phyloP scores from a whole-genome alignment of 2,329 filamentous ascomycete genomes.

The Diaporthe sp. region DNA sequence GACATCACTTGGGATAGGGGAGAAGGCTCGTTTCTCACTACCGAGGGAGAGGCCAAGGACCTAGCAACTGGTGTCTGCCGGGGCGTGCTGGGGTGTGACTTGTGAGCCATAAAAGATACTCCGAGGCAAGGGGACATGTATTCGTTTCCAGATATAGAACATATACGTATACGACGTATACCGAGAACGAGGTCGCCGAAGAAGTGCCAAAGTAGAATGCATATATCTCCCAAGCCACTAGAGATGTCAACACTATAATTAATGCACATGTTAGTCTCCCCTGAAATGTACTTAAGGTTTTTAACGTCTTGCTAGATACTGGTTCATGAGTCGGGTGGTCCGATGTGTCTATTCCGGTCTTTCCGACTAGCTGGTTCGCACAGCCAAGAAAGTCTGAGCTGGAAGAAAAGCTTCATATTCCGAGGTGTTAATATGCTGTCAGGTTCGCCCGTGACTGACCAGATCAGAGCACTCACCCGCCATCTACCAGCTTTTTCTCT shows the following conservation, averaged over 20 bases:
- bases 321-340: not conserved
- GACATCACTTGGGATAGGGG: constrained; percentile 17
- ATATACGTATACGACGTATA: not conserved
- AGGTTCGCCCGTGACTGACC: not conserved
- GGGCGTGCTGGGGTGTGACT: constrained; percentile 8
- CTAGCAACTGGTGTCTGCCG: not conserved
- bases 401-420: not conserved
- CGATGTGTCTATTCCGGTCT: not conserved
- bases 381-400: not conserved
- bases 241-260: not conserved
- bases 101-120: not conserved
- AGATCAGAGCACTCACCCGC: not conserved
- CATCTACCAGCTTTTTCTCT: not conserved
- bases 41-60: not conserved
- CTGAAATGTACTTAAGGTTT: not conserved
- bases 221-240: constrained; percentile 3
- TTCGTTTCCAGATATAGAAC: not conserved
- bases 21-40: constrained; percentile 14
- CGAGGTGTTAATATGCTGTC: not conserved
- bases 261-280: not conserved
- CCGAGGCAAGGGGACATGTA: not conserved
- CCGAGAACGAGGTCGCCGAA: not conserved
- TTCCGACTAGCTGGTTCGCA: not conserved
- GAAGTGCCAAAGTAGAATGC: not conserved
- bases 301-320: not conserved